Evolutionary conservation across 78 protist genomes (phyloP).

Genomic region (Chrysochromulina parva): DNA sequence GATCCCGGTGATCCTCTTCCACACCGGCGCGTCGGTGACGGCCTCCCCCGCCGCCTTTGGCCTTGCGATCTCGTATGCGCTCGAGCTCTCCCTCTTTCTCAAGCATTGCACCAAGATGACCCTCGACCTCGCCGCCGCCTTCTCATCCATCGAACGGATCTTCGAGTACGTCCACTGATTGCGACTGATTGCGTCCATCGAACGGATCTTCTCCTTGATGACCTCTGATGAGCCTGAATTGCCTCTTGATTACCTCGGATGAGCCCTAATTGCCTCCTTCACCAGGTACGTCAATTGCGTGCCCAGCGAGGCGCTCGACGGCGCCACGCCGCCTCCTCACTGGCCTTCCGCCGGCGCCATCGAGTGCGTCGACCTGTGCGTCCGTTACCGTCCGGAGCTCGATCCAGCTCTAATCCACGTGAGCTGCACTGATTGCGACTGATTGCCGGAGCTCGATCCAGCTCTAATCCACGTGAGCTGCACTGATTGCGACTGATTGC

Average conservation of each 20-base stretch:
- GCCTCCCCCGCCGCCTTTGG: conserved; percentile 44
- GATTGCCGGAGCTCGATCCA: too few species aligned
- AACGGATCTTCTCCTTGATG: too few species aligned
- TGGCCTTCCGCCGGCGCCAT: conserved; percentile 44
- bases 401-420: not conserved
- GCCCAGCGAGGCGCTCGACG: not conserved
- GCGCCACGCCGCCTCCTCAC: not conserved
- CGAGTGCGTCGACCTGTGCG: not conserved
- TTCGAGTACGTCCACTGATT: too few species aligned
- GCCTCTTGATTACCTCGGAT: too few species aligned
- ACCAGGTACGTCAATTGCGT: too few species aligned
- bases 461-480: too few species aligned
- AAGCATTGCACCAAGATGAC: conserved; percentile 59
- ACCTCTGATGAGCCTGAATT: too few species aligned
- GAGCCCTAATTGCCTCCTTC: too few species aligned
- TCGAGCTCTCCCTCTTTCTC: conserved; percentile 55
- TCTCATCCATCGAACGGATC: not conserved
- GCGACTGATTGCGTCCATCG: too few species aligned
- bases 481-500: too few species aligned
- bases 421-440: not conserved
- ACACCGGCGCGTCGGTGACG: not conserved
- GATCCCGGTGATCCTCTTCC: not conserved
- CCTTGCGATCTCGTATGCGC: conserved; percentile 59
- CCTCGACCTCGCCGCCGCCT: conserved; percentile 43
- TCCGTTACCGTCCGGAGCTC: conserved; percentile 49